A percentile compares a stretch with the other conserved stretches of the same genome.
These are phyloP conservation scores for Cyberlindnera meyerae DNA, from an alignment of 805 yeast genomes.

Conservation along the genomic window DNA sequence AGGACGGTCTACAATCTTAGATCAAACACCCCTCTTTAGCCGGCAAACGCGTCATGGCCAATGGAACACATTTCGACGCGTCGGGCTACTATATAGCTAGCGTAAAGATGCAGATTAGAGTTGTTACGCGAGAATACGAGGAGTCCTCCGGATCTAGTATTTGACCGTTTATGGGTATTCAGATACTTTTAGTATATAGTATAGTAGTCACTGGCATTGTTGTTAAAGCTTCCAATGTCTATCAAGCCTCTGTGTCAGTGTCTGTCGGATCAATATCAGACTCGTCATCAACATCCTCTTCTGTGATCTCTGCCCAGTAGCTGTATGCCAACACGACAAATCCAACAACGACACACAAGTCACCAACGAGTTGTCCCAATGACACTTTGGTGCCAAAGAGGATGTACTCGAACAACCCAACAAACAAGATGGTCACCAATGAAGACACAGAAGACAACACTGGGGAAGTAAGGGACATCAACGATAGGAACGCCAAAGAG, in stretches of 20 bases:
- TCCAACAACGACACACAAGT: constrained; percentile 62
- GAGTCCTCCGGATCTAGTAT: too few species aligned
- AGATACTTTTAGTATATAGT: neutral
- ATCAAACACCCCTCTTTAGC: too few species aligned
- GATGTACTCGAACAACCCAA: constrained; percentile 71
- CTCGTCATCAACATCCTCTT: constrained; percentile 33
- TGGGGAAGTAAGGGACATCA: constrained; percentile 83
- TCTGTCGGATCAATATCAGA: constrained; percentile 25
- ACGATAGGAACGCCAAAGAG: constrained; percentile 64
- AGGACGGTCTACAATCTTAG: neutral
- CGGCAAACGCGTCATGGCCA: too few species aligned
- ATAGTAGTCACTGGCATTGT: neutral
- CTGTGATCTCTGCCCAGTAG: constrained; percentile 59
- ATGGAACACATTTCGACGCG: too few species aligned
- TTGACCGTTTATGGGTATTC: neutral
- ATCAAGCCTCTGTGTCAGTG: constrained; percentile 15
- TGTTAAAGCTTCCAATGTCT: too few species aligned
- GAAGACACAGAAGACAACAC: constrained; percentile 70
- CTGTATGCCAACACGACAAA: constrained; percentile 61
- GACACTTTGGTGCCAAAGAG: constrained; percentile 56
- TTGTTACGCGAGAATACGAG: neutral
- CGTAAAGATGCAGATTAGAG: neutral
- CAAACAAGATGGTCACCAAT: constrained; percentile 70
- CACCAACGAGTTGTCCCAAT: constrained; percentile 59
- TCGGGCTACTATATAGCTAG: too few species aligned